Evolutionary conservation across 2,329 filamentous ascomycete species (phyloP), one percentile per base, ranked within the genome.

Genomic region (Pseudogymnoascus destructans): DNA sequence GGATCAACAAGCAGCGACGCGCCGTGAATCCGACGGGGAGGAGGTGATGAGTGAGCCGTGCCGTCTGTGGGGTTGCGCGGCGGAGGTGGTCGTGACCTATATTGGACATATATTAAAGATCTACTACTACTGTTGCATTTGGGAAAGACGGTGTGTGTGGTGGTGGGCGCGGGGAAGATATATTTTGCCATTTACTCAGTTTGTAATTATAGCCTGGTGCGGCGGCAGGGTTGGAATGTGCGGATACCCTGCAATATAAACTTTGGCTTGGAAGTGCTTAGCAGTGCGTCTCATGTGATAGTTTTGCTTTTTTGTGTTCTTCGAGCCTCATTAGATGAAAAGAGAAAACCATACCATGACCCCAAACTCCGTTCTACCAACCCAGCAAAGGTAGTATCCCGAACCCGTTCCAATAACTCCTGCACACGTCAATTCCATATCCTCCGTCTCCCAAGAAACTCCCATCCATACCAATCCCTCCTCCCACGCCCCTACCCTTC

Each of bases 1-100:
- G 87, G 87, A 73, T 95, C 65, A 87, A 87, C 67, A 90, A 87
- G 75, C 88, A 93, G 77, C 80, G 88, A 68, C 80, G 83, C 68
- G 77, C 84, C 75, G 80, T 86, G 64, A 84, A 84, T 59, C 60
- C 67, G 10, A 65, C 66, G 11, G 66, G 66, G 19, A 63, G 67
- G 60, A 62, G 68, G 59, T 69, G 42, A 49, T 69, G 42, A 52
- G n/a, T 27, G 42, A 30, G 42, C 42, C 42, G 42, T 52, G 42
- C 42, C 42, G 42, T 52, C 23, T 11, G 23, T 2, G 42, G 42
- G 23, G 10, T 9, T 17, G 23, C 17, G 42, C 2, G 38, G 38
- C 13, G 19, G 19, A 4, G 21, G 19, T 25, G 5, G 23, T 27
- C 42, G 23, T 52, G 42, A 52, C 17, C 42, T 27, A 27, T 15